Conservation (phyloP, 164 flowering plant species). For the Echeveria elegans region DNA sequence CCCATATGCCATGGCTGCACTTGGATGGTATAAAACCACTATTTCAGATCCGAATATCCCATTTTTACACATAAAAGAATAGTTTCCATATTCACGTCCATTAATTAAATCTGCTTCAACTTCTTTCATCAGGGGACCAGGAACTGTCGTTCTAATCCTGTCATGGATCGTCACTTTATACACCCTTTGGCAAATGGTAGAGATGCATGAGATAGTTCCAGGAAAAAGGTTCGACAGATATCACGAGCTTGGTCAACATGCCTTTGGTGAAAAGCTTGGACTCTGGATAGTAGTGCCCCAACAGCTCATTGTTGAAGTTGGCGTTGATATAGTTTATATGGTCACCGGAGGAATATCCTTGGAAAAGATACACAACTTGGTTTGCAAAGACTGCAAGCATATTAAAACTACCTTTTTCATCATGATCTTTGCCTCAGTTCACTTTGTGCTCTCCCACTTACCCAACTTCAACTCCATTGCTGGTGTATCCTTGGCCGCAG, state of each 20-base stretch:
- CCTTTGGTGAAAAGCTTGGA: constrained; percentile 53
- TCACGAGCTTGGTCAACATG: constrained; percentile 22
- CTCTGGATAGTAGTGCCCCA: constrained; percentile 23
- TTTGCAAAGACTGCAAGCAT: constrained; percentile 23
- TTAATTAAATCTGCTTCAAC: not conserved
- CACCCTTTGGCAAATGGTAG: constrained; percentile 19
- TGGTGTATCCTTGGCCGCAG: constrained; percentile 52
- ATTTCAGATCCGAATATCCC: not conserved
- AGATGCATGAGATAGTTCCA: constrained; percentile 40
- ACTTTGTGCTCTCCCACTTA: constrained; percentile 46
- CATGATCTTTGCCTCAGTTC: constrained; percentile 47
- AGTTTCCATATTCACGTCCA: not conserved
- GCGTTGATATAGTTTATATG: constrained; percentile 56
- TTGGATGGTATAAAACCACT: constrained; percentile 6
- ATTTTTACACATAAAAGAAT: not conserved
- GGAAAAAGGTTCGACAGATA: constrained; percentile 51
- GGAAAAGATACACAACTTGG: constrained; percentile 41
- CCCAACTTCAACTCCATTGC: constrained; percentile 62
- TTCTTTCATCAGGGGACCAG: constrained; percentile 9
- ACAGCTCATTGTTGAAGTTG: constrained; percentile 38
- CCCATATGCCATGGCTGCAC: constrained; percentile 9
- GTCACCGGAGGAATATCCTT: constrained; percentile 58
- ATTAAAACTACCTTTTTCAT: constrained; percentile 53
- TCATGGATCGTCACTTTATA: constrained; percentile 11
- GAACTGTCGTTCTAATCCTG: constrained; percentile 2